These are phyloP conservation scores for Microbotryum scabiosae DNA, from an alignment of 1,284 basidiomycete genomes.

Conservation along the genomic window DNA sequence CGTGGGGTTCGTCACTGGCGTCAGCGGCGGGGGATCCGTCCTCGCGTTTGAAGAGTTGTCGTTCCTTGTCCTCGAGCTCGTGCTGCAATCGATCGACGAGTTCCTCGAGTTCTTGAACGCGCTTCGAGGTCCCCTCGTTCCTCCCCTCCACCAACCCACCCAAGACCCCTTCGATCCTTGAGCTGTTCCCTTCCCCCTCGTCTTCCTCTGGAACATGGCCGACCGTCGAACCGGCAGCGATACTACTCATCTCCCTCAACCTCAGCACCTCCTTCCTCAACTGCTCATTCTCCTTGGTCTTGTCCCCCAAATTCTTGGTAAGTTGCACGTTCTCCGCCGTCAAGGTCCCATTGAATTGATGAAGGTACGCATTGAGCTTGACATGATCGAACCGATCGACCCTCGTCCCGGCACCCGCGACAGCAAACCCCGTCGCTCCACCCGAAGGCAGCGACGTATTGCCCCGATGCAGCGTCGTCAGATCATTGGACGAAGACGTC, in stretches of 20 bases:
- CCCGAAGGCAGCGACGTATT: slow-evolving; percentile 60
- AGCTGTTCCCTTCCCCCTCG: slow-evolving; percentile 2
- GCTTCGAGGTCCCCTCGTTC: slow-evolving; percentile 5
- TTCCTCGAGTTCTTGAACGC: slow-evolving; percentile 13
- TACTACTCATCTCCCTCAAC: slow-evolving; percentile 22
- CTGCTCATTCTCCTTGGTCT: slow-evolving; percentile 45
- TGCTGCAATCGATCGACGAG: slow-evolving; percentile 46
- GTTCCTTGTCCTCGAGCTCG: slow-evolving; percentile 44
- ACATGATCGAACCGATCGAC: slow-evolving; percentile 62
- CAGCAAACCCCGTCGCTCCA: slow-evolving; percentile 11
- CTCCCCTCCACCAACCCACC: slow-evolving; percentile 12
- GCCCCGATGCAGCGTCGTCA: slow-evolving; percentile 58
- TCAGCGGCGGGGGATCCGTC: slow-evolving; percentile 2
- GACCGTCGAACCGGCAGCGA: slow-evolving; percentile 3
- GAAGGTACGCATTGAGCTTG: slow-evolving; percentile 70
- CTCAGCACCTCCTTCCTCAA: slow-evolving; percentile 6
- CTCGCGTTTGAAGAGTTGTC: slow-evolving; percentile 42
- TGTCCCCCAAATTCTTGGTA: slow-evolving; percentile 50
- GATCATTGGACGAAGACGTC: slow-evolving; percentile 70
- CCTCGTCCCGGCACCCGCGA: slow-evolving; percentile 54
- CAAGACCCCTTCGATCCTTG: slow-evolving; percentile 4
- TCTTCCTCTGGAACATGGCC: slow-evolving; percentile 39
- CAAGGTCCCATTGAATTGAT: slow-evolving; percentile 65
- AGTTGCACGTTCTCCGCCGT: slow-evolving; percentile 70
- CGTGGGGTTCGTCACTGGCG: slow-evolving; percentile 26